A percentile compares a stretch with the other conserved stretches of the same genome.
phyloP scores from a whole-genome alignment of 2,329 filamentous ascomycete genomes.

The Penicillium sp. region DNA sequence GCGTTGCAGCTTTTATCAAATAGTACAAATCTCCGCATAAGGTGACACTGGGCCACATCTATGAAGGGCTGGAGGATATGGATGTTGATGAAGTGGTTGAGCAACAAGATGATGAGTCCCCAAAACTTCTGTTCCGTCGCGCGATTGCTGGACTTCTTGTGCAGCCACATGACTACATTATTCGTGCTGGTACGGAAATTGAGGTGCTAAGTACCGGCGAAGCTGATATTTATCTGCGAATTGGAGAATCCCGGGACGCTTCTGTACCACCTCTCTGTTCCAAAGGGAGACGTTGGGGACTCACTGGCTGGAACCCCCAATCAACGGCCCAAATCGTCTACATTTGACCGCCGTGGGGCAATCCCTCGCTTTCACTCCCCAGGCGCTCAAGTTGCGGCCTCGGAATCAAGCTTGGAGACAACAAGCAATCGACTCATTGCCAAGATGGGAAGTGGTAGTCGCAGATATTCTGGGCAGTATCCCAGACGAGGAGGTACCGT shows the following conservation, averaged over 20 bases:
- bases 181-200: conserved; percentile 7
- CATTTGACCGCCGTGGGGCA: conserved; percentile 14
- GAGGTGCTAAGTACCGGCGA: conserved; percentile 4
- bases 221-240: conserved; percentile 9
- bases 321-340: conserved; percentile 10
- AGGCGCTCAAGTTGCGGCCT: not conserved
- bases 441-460: conserved; percentile 4
- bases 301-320: conserved; percentile 8
- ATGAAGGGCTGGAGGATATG: conserved; percentile 13
- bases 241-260: conserved; percentile 3
- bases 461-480: not conserved
- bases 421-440: conserved; percentile 7
- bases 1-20: conserved; percentile 13
- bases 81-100: conserved; percentile 10
- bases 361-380: conserved; percentile 12
- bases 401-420: conserved; percentile 3
- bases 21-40: conserved; percentile 17
- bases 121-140: conserved; percentile 7
- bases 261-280: conserved; percentile 12
- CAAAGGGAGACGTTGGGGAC: conserved; percentile 11
- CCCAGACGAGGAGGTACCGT: conserved; percentile 4
- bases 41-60: conserved; percentile 12
- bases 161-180: conserved; percentile 13
- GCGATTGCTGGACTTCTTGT: conserved; percentile 6
- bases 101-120: conserved; percentile 5